These are phyloP conservation scores for Eimeria acervulina DNA, from an alignment of 169 alveolate species.

Conservation along the genomic window DNA sequence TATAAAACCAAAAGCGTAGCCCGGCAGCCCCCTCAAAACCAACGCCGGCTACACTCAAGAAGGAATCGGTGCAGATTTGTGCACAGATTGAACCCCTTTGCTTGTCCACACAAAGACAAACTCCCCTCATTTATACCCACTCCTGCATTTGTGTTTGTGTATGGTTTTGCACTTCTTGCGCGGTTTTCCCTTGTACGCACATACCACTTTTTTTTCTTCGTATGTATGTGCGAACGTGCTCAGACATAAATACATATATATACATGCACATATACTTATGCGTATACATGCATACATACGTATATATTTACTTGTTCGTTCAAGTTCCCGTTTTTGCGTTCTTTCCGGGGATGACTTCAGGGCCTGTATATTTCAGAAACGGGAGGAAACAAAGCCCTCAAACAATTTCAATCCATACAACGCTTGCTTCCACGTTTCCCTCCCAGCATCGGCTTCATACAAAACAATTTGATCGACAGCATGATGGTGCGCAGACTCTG, in stretches of 20 bases:
- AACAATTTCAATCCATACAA: conserved; percentile 25
- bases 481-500: not conserved
- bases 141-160: no score
- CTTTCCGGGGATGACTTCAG: not conserved
- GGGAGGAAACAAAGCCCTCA: not conserved
- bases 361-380: not conserved
- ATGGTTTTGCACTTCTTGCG: no score
- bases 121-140: not conserved
- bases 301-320: not conserved
- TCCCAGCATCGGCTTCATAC: not conserved
- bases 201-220: no score
- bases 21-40: no score
- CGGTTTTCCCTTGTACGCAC: no score
- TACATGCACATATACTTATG: no score
- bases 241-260: no score
- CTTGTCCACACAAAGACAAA: not conserved
- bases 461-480: not conserved
- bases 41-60: no score
- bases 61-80: no score
- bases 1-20: no score
- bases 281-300: no score
- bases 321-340: not conserved
- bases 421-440: conserved; percentile 30
- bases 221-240: no score
- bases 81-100: not conserved